Evolutionary conservation across 805 yeast species (phyloP).

Genomic region (Scheffersomyces coipomensis): DNA sequence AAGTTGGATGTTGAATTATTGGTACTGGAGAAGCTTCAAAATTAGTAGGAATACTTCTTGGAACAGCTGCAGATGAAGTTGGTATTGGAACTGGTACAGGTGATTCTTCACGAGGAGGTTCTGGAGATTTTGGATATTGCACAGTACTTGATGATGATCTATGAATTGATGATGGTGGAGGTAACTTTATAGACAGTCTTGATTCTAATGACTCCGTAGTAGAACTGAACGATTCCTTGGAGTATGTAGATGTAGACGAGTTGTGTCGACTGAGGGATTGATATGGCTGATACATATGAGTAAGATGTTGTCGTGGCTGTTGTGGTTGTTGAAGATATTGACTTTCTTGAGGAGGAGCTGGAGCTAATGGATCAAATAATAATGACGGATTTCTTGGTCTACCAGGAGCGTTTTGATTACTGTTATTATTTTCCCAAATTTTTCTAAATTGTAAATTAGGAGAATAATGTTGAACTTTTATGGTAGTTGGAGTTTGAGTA

Average conservation of each 20-base stretch:
- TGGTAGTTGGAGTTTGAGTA: neutral
- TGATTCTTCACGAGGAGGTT: conserved; percentile 1
- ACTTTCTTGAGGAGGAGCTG: conserved; percentile 23
- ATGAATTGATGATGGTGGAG: conserved; percentile 19
- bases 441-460: conserved; percentile 33
- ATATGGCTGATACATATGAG: neutral
- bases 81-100: conserved; percentile 3
- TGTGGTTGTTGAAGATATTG: conserved; percentile 5
- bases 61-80: neutral
- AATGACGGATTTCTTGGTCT: conserved; percentile 48
- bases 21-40: conserved; percentile 1
- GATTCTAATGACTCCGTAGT: conserved; percentile 6
- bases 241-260: conserved; percentile 1
- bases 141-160: conserved; percentile 2
- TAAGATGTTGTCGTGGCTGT: conserved; percentile 3
- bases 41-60: conserved; percentile 5
- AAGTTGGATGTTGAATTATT: neutral
- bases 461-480: conserved; percentile 18
- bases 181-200: conserved; percentile 13
- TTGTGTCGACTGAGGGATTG: neutral
- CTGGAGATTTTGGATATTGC: conserved; percentile 2
- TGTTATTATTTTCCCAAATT: conserved; percentile 27
- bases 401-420: neutral
- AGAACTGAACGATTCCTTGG: neutral
- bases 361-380: conserved; percentile 49